Percentiles rank a stretch among this genome's conserved stretches.
phyloP scores from a whole-genome alignment of 495 filamentous ascomycete species.

The Geopyxis carbonaria region DNA sequence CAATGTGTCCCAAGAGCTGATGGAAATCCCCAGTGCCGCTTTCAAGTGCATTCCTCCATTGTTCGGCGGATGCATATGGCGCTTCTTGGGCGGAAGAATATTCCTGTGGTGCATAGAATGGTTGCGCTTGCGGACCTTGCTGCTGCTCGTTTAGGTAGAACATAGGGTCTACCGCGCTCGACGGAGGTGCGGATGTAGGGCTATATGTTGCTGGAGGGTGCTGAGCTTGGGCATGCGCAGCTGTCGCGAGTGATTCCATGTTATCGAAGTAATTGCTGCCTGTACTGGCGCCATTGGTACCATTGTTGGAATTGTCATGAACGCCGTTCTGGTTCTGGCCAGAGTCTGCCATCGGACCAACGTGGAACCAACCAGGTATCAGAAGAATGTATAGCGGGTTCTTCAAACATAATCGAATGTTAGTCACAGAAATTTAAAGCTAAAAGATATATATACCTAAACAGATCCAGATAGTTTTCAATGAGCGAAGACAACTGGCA shows the following conservation, averaged over 20 bases:
- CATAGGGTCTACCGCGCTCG: conserved; percentile 19
- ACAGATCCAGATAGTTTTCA: neutral
- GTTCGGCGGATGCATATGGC: conserved; percentile 15
- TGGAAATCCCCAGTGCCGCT: conserved; percentile 17
- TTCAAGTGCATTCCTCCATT: conserved; percentile 20
- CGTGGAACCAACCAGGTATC: too few species aligned
- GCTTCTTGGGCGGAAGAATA: conserved; percentile 13
- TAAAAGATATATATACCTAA: neutral
- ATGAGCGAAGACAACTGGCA: neutral
- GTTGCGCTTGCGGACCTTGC: conserved; percentile 20
- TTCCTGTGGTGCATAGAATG: conserved; percentile 18
- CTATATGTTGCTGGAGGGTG: conserved; percentile 15
- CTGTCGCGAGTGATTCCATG: conserved; percentile 24
- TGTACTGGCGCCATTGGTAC: conserved; percentile 8
- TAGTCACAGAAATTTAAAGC: neutral
- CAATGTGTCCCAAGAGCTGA: conserved; percentile 19
- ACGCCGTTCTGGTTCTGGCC: conserved; percentile 17
- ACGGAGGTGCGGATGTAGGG: conserved; percentile 7
- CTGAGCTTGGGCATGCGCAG: conserved; percentile 19
- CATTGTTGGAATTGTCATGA: conserved; percentile 17
- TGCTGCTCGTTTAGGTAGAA: conserved; percentile 20
- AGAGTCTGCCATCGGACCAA: conserved; percentile 21
- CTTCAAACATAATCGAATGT: conserved; percentile 5
- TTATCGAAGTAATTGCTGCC: conserved; percentile 21
- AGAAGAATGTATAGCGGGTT: too few species aligned